Percentiles rank a stretch among this genome's conserved stretches.
Evolutionary conservation across 2,329 filamentous ascomycete genomes (phyloP).

Genomic region (Graphiopsis chlorocephala): DNA sequence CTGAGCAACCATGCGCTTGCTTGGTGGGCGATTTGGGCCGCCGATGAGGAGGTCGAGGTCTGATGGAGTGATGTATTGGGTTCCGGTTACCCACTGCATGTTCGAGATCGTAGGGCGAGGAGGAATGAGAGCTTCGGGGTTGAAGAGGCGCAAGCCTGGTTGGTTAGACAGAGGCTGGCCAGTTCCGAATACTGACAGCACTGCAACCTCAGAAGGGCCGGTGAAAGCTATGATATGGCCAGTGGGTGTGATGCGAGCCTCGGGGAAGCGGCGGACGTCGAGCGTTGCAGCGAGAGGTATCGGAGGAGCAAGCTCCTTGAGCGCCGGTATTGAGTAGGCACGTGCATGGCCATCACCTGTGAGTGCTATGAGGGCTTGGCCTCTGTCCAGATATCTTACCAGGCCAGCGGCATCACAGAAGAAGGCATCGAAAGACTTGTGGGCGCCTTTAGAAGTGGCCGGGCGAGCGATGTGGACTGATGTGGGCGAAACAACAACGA

Average conservation of each 20-base stretch:
- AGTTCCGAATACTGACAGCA: slow-evolving; percentile 82
- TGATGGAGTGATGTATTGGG: slow-evolving; percentile 71
- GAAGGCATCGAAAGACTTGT: slow-evolving; percentile 80
- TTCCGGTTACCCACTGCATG: slow-evolving; percentile 93
- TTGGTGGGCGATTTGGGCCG: slow-evolving; percentile 81
- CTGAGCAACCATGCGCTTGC: slow-evolving; percentile 82
- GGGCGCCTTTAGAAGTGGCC: slow-evolving; percentile 80
- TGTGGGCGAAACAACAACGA: slow-evolving; percentile 71
- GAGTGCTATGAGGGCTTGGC: slow-evolving; percentile 75
- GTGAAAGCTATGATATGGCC: slow-evolving; percentile 87
- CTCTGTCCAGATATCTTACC: slow-evolving; percentile 67
- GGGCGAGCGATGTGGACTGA: slow-evolving; percentile 88
- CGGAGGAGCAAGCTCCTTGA: slow-evolving; percentile 74
- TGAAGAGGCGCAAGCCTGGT: slow-evolving; percentile 65
- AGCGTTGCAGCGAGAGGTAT: slow-evolving; percentile 63
- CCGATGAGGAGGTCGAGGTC: slow-evolving; percentile 91
- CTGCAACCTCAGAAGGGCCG: slow-evolving; percentile 78
- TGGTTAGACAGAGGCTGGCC: slow-evolving; percentile 54
- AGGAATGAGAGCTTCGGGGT: slow-evolving; percentile 70
- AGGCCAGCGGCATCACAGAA: slow-evolving; percentile 80
- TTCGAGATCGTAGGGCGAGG: slow-evolving; percentile 90
- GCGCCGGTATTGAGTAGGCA: slow-evolving; percentile 79
- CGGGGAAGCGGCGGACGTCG: slow-evolving; percentile 68
- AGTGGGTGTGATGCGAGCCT: slow-evolving; percentile 68
- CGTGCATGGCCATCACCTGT: slow-evolving; percentile 80